Percentiles rank a stretch among this genome's conserved stretches.
These are phyloP conservation scores for Vicia villosa DNA, from an alignment of 306 rosid genomes.

Conservation along the genomic window DNA sequence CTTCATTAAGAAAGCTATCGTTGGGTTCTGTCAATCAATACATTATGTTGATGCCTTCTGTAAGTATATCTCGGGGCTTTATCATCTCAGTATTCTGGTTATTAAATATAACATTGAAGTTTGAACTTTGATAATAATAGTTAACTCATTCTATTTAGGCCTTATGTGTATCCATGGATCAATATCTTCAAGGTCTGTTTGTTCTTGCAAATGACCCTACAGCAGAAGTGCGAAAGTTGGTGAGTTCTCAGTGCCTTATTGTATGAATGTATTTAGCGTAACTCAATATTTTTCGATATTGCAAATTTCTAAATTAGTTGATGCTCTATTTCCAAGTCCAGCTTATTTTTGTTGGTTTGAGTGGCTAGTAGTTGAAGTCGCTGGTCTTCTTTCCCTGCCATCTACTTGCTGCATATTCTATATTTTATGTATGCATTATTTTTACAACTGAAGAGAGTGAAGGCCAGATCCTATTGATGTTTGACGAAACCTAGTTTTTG, in stretches of 20 bases:
- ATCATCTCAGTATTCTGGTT: conserved; percentile 28
- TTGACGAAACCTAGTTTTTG: conserved; percentile 12
- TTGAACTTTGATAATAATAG: conserved; percentile 29
- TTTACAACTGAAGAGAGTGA: conserved; percentile 6
- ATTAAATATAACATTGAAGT: conserved; percentile 27
- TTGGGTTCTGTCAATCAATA: conserved; percentile 95
- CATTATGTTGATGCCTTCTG: conserved; percentile 97
- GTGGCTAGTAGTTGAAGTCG: conserved; percentile 20
- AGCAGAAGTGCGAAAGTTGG: conserved; percentile 94
- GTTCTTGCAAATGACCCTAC: conserved; percentile 76
- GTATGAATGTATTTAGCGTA: conserved; percentile 24
- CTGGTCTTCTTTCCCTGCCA: conserved; percentile 18
- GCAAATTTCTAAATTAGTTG: conserved; percentile 15
- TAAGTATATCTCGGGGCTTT: conserved; percentile 49
- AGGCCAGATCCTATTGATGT: conserved; percentile 12
- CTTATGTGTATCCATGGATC: conserved; percentile 74
- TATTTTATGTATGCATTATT: conserved; percentile 1
- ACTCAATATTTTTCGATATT: conserved; percentile 5
- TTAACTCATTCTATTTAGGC: conserved; percentile 57
- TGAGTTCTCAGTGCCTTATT: conserved; percentile 41
- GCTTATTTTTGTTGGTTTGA: conserved; percentile 28
- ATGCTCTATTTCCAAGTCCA: conserved; percentile 22
- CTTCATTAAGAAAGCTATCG: conserved; percentile 81
- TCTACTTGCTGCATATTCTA: conserved; percentile 16
- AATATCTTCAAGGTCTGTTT: conserved; percentile 95